Conservation (phyloP, 306 rosid genomes). For the Vicia sativa region DNA sequence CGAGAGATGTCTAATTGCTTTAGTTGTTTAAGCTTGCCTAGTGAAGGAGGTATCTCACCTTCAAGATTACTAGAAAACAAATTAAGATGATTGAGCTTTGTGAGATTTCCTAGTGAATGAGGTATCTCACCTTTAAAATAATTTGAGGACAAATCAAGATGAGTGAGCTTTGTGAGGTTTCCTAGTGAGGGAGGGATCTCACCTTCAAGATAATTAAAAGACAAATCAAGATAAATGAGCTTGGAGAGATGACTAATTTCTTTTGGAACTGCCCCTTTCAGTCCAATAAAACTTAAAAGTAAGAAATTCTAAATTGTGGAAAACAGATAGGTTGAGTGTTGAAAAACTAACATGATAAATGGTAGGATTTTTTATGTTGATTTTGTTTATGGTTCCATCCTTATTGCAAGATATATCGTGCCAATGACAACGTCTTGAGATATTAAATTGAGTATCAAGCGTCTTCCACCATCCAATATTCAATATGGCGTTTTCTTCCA, state of each 20-base stretch:
- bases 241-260: no score
- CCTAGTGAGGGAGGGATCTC: no score
- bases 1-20: no score
- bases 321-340: conserved; percentile 8
- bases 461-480: no score
- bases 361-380: not conserved
- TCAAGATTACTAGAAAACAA: not conserved
- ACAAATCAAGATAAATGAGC: no score
- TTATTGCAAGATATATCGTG: not conserved
- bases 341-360: not conserved
- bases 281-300: no score
- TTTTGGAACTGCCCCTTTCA: no score
- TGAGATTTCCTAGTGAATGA: not conserved
- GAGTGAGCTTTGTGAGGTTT: not conserved
- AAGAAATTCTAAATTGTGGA: not conserved
- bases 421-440: no score
- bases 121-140: not conserved
- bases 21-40: not conserved
- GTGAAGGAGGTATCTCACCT: not conserved
- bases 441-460: no score
- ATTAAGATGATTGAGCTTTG: not conserved
- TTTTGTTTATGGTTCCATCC: not conserved
- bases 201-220: no score
- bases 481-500: no score
- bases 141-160: not conserved